phyloP scores from a whole-genome alignment of 805 yeast species.

The Debaryomyces tyrocola region DNA sequence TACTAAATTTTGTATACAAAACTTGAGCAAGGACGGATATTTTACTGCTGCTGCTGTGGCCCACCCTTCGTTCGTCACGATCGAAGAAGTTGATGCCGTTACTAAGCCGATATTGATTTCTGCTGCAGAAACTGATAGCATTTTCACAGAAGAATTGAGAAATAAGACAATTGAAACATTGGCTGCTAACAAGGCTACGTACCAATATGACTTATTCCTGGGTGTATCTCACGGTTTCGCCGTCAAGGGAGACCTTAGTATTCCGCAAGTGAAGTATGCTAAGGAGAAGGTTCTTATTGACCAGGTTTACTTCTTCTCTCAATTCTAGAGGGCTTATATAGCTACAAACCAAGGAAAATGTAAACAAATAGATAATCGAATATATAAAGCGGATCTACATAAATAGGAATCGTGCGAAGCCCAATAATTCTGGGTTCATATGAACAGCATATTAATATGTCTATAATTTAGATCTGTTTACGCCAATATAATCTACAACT shows the following conservation, averaged over 20 bases:
- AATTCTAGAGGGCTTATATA: not conserved
- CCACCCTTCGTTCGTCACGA: slow-evolving; percentile 72
- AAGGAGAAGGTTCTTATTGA: slow-evolving; percentile 58
- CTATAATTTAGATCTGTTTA: too few species aligned
- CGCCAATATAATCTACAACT: too few species aligned
- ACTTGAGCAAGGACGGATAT: slow-evolving; percentile 29
- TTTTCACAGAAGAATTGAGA: slow-evolving; percentile 62
- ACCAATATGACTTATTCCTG: slow-evolving; percentile 56
- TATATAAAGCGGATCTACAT: too few species aligned
- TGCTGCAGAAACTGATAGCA: slow-evolving; percentile 66
- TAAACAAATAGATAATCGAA: too few species aligned
- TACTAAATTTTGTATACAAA: slow-evolving; percentile 24
- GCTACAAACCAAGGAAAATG: too few species aligned
- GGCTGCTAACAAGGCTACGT: slow-evolving; percentile 45
- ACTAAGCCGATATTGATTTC: slow-evolving; percentile 62
- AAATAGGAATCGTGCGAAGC: too few species aligned
- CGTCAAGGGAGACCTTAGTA: slow-evolving; percentile 64
- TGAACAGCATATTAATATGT: too few species aligned
- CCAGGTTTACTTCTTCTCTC: slow-evolving; percentile 26
- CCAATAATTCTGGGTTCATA: too few species aligned
- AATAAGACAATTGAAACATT: slow-evolving; percentile 54
- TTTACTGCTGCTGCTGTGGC: slow-evolving; percentile 69
- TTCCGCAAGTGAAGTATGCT: slow-evolving; percentile 57
- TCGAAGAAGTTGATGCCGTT: slow-evolving; percentile 59
- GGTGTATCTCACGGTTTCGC: slow-evolving; percentile 76